Evolutionary conservation across 176 grass and related monocot genomes (phyloP).

Genomic region (Raddia guianensis): DNA sequence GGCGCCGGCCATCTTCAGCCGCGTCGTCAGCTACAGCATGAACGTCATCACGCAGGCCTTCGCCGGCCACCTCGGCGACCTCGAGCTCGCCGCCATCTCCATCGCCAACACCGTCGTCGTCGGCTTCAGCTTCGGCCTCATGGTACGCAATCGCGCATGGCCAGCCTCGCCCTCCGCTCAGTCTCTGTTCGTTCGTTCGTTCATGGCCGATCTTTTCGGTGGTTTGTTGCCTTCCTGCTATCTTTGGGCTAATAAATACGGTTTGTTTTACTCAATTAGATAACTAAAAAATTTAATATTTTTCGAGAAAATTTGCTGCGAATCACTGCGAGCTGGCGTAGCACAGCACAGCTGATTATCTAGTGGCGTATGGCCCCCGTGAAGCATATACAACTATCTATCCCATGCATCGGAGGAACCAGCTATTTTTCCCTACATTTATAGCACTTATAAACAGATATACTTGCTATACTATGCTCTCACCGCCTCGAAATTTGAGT

Average conservation of each 20-base stretch:
- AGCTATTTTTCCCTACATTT: not conserved
- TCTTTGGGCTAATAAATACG: constrained; percentile 31
- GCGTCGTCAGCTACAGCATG: constrained; percentile 88
- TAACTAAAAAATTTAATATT: not conserved
- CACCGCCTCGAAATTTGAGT: no score
- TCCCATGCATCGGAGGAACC: not conserved
- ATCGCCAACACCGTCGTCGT: constrained; percentile 93
- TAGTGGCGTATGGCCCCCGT: no score
- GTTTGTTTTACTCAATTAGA: not conserved
- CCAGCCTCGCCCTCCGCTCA: no score
- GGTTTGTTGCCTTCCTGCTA: not conserved
- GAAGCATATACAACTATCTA: no score
- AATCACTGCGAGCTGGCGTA: not conserved
- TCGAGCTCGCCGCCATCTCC: constrained; percentile 93
- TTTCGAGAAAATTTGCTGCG: not conserved
- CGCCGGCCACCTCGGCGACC: constrained; percentile 92
- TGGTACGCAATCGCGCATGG: constrained; percentile 44
- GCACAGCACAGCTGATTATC: no score
- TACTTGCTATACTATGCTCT: no score
- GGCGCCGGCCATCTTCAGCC: constrained; percentile 89
- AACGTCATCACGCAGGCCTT: constrained; percentile 98
- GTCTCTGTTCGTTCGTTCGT: not conserved
- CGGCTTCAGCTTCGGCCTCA: constrained; percentile 91
- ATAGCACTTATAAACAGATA: no score
- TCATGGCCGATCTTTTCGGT: not conserved